Conservation (phyloP, 768 basidiomycete genomes). For the Rhodotorula toruloides region DNA sequence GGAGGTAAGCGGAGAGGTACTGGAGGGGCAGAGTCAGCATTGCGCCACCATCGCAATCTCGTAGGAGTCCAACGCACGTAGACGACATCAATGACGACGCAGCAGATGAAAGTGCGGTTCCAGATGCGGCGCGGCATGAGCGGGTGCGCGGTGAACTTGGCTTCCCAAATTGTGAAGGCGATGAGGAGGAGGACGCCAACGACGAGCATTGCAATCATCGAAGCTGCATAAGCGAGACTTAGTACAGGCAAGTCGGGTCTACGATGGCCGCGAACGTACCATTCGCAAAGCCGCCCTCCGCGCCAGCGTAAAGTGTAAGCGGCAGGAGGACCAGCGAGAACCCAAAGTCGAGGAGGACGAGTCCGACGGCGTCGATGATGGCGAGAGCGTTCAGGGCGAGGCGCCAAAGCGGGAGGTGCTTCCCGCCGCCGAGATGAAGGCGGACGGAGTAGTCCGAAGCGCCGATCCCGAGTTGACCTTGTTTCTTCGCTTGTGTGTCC, state of each 20-base stretch:
- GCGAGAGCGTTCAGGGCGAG: neutral
- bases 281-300: conserved; percentile 44
- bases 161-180: conserved; percentile 26
- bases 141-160: conserved; percentile 26
- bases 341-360: conserved; percentile 32
- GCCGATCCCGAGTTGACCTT: conserved; percentile 8
- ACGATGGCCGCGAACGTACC: too few species aligned
- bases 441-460: neutral
- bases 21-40: neutral
- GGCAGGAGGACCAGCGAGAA: conserved; percentile 40
- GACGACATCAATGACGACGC: conserved; percentile 31
- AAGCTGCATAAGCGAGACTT: too few species aligned
- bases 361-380: conserved; percentile 30
- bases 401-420: neutral
- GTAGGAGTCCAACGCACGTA: conserved; percentile 1
- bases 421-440: neutral
- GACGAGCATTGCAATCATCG: conserved; percentile 46
- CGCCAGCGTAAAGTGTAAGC: conserved; percentile 43
- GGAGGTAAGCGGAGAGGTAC: conserved; percentile 12
- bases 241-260: too few species aligned
- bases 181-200: conserved; percentile 41
- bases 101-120: conserved; percentile 31
- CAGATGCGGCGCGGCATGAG: conserved; percentile 27
- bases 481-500: conserved; percentile 9
- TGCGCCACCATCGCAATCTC: neutral